Percentiles rank a stretch among this genome's conserved stretches.
Conservation (phyloP, 768 basidiomycete genomes). For the Imleria badia region DNA sequence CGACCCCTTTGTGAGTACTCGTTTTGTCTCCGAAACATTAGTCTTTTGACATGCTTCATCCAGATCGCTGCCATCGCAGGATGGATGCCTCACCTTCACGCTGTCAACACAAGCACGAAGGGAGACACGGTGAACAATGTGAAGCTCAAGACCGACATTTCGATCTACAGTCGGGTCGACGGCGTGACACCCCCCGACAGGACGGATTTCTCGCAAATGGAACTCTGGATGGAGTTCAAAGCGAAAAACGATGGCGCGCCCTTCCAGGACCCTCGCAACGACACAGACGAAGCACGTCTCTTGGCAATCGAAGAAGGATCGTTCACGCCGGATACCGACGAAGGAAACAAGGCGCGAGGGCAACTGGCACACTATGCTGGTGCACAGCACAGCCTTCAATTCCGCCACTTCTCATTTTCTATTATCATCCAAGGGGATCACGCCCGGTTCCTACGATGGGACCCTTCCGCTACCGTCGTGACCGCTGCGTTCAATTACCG, state of each 20-base stretch:
- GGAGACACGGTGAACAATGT: background rate
- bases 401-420: constrained; percentile 33
- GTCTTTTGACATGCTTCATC: background rate
- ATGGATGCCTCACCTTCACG: too few species aligned
- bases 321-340: background rate
- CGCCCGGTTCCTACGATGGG: too few species aligned
- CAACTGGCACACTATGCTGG: constrained; percentile 28
- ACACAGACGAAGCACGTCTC: background rate
- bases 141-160: background rate
- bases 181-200: background rate
- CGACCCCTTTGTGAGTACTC: background rate
- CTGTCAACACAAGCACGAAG: too few species aligned
- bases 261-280: too few species aligned
- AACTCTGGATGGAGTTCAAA: too few species aligned
- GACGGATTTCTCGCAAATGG: constrained; percentile 1
- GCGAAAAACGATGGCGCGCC: too few species aligned
- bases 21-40: too few species aligned
- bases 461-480: constrained; percentile 18
- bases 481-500: background rate
- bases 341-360: background rate
- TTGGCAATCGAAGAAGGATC: background rate
- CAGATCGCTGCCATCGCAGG: background rate
- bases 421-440: too few species aligned
- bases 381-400: constrained; percentile 25
- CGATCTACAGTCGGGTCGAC: background rate